Conservation (phyloP, 495 filamentous ascomycete genomes). For the Chaetomium tenue region DNA sequence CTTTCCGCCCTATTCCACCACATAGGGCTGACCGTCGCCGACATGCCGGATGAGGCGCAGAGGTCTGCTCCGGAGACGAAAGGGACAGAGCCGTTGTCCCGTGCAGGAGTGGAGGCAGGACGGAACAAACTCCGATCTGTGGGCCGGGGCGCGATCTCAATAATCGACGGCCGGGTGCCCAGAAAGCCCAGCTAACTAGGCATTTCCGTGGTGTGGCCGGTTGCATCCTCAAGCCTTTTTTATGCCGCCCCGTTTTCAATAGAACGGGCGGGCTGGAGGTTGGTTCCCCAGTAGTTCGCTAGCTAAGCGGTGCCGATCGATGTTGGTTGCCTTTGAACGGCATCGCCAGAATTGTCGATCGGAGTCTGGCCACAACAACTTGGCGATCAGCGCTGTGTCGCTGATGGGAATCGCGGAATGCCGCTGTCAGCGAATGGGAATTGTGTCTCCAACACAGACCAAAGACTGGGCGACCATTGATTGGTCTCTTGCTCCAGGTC, state of each 20-base stretch:
- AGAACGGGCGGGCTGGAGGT: not conserved
- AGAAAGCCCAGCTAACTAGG: too few relatives aligned
- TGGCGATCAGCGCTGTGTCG: not conserved
- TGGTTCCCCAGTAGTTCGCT: too few relatives aligned
- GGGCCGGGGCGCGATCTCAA: not conserved
- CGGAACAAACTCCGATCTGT: constrained; percentile 8
- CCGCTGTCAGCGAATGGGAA: constrained; percentile 21
- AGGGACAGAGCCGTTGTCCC: too few relatives aligned
- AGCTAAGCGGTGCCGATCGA: not conserved
- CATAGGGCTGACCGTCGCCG: too few relatives aligned
- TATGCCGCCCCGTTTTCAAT: not conserved
- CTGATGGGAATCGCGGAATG: constrained; percentile 20
- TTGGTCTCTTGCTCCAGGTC: constrained; percentile 9
- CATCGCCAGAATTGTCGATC: not conserved
- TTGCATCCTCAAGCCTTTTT: not conserved
- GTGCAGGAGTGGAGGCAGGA: not conserved
- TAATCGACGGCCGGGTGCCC: not conserved
- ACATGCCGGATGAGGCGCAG: too few relatives aligned
- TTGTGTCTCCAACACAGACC: not conserved
- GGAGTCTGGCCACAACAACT: not conserved
- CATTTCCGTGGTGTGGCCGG: not conserved
- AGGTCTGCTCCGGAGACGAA: too few relatives aligned
- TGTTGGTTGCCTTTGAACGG: not conserved
- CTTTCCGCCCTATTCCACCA: too few relatives aligned
- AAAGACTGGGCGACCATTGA: not conserved